A percentile compares a stretch with the other conserved stretches of the same genome.
Evolutionary conservation across 768 basidiomycete genomes (phyloP).

Genomic region (Tremella mesenterica): DNA sequence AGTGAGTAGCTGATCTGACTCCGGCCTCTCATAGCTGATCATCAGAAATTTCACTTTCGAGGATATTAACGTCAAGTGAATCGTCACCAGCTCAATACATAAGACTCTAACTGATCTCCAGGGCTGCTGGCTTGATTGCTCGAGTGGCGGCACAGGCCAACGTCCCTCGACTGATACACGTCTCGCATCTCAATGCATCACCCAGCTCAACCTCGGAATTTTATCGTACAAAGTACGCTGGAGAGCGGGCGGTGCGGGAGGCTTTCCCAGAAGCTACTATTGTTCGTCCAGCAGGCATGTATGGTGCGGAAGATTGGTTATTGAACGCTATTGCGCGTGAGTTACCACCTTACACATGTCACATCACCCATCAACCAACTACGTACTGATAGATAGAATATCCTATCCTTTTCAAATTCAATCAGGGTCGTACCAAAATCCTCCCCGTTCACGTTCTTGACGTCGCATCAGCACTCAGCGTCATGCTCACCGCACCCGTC

Average conservation of each 20-base stretch:
- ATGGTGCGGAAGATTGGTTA: conserved; percentile 89
- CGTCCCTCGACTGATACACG: conserved; percentile 78
- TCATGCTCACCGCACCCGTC: conserved; percentile 58
- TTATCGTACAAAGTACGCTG: conserved; percentile 81
- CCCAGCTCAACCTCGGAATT: conserved; percentile 67
- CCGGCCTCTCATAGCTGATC: not conserved
- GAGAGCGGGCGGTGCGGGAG: conserved; percentile 74
- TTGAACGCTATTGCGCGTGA: conserved; percentile 83
- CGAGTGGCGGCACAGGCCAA: conserved; percentile 65
- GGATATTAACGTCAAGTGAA: conserved; percentile 70
- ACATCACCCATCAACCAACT: too few species aligned
- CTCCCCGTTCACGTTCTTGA: conserved; percentile 91
- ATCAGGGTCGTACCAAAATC: conserved; percentile 73
- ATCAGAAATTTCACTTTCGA: conserved; percentile 75
- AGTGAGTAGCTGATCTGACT: conserved; percentile 49
- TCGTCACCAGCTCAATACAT: conserved; percentile 1
- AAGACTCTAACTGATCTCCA: conserved; percentile 6
- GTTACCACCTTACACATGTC: conserved; percentile 38
- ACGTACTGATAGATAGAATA: conserved; percentile 55
- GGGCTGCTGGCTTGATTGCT: conserved; percentile 79
- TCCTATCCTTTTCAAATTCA: conserved; percentile 90
- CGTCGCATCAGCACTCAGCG: conserved; percentile 82
- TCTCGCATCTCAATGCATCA: conserved; percentile 90
- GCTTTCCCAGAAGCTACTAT: conserved; percentile 81
- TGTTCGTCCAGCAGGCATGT: conserved; percentile 74